Evolutionary conservation across 352 stramenopile species (phyloP).

Genomic region (Aphanomyces stellatus): DNA sequence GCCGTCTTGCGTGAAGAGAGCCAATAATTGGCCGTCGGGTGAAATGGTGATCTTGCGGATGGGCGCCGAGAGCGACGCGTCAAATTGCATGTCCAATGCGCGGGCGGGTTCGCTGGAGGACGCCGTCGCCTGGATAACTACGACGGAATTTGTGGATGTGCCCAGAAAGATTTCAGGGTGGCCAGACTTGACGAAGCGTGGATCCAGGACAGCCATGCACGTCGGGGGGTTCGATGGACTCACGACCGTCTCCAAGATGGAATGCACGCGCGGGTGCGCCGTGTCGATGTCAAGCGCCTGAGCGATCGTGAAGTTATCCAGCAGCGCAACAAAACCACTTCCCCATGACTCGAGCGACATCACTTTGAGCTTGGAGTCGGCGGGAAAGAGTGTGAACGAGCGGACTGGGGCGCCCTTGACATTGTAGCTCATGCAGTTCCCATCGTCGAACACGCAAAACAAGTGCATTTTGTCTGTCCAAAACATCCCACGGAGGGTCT

Average conservation of each 20-base stretch:
- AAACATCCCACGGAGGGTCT: constrained; percentile 56
- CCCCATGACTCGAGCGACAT: constrained; percentile 67
- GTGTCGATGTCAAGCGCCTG: constrained; percentile 75
- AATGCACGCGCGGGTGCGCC: constrained; percentile 62
- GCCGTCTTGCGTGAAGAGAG: constrained; percentile 90
- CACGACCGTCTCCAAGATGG: constrained; percentile 60
- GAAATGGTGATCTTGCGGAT: constrained; percentile 91
- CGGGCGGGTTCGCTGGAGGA: constrained; percentile 30
- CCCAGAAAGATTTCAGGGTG: constrained; percentile 91
- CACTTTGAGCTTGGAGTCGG: constrained; percentile 60
- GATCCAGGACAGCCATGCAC: constrained; percentile 89
- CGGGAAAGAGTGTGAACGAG: constrained; percentile 55
- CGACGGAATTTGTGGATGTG: constrained; percentile 84
- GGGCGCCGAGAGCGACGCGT: constrained; percentile 66
- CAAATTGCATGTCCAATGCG: constrained; percentile 75
- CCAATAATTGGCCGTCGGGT: constrained; percentile 92
- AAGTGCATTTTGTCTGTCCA: constrained; percentile 79
- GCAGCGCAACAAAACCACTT: constrained; percentile 63
- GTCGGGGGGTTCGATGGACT: constrained; percentile 67
- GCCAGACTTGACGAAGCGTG: constrained; percentile 84
- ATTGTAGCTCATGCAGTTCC: constrained; percentile 56
- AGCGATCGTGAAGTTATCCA: constrained; percentile 72
- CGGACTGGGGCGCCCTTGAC: constrained; percentile 63
- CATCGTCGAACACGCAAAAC: constrained; percentile 69
- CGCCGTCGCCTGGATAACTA: constrained; percentile 40